Evolutionary conservation across 106 monocot genomes (phyloP), one percentile per base, ranked within the genome.

Genomic region (Allium cepa): DNA sequence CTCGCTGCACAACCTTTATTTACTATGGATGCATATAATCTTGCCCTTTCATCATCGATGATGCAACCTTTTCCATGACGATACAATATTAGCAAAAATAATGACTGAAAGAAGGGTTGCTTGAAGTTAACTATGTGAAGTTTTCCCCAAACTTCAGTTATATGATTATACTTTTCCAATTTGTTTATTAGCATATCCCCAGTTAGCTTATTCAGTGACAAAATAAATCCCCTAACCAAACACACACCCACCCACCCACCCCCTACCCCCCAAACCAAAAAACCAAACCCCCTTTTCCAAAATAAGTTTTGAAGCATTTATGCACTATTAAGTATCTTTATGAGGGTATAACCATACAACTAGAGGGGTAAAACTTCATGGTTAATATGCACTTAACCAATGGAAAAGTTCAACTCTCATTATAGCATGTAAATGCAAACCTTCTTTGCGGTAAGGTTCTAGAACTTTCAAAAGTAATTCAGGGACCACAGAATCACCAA

Each of bases 381-480:
- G 36, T 36, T 36, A 36, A 36, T 36, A 2, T 36, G 36, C 36
- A 36, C 36, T 5, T 36, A 36, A 36, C 62, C 9, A 64, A 63
- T 51, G 15, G 11, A 72, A 16, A 53, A 52, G 53, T 69, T 48
- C 45, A 14, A 49, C 60, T 8, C 22, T 4, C 50, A 59, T 47
- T 26, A 51, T 52, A 48, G 26, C 26, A 70, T 9, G 58, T 9
- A 62, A 22, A 45, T 36, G 52, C 60, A 75, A 69, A 96, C 99
- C 99, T 65, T 93, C 93, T 77, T 72, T 85, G 8, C 85, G 64
- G 55, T 99, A 99, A 68, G 90, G 87, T 75, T 99, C 99, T 63
- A 99, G 71, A 60, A 99, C 79, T 72, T 99, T 99, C 56, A 99
- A 76, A 78, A 99, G 89, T 64, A 99, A 87, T 69, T 99, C 99